These are phyloP conservation scores for Diaporthe citri DNA, from an alignment of 2,329 filamentous ascomycete species.

Conservation along the genomic window DNA sequence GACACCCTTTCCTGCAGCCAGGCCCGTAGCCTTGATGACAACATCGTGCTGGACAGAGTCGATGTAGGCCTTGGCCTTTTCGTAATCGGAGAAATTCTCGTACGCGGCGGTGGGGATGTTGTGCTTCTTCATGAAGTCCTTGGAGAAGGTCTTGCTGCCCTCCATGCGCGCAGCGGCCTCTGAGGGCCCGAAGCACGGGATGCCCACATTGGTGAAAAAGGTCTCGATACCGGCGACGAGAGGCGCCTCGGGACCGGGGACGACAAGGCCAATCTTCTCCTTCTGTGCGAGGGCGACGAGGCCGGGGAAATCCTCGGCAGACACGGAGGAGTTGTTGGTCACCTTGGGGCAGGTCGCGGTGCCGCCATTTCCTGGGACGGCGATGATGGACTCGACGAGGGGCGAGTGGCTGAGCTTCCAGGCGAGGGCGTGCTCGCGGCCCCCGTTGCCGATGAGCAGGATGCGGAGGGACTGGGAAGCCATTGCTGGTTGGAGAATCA, in stretches of 20 bases:
- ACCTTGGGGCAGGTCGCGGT: conserved; percentile 79
- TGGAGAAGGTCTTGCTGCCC: conserved; percentile 96
- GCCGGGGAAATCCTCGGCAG: conserved; percentile 80
- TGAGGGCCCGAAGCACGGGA: conserved; percentile 88
- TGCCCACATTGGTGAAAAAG: conserved; percentile 80
- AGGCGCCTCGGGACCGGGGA: conserved; percentile 94
- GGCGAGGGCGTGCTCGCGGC: conserved; percentile 92
- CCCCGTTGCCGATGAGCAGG: conserved; percentile 92
- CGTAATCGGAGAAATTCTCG: conserved; percentile 86
- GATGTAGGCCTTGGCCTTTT: conserved; percentile 79
- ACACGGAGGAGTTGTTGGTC: conserved; percentile 77
- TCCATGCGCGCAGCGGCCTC: conserved; percentile 90
- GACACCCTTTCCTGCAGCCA: conserved; percentile 96
- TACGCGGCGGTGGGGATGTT: conserved; percentile 92
- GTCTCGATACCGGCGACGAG: conserved; percentile 91
- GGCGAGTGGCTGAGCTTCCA: conserved; percentile 93
- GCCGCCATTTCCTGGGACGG: conserved; percentile 86
- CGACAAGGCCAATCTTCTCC: conserved; percentile 82
- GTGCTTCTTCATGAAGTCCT: conserved; percentile 96
- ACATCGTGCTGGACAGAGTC: conserved; percentile 78
- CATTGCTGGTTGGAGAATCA: conserved; percentile 31
- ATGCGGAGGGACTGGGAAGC: conserved; percentile 66
- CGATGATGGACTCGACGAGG: conserved; percentile 80
- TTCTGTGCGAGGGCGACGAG: conserved; percentile 82
- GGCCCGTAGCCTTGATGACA: conserved; percentile 93